phyloP scores from a whole-genome alignment of 495 filamentous ascomycete species.

The Bacidia gigantensis region DNA sequence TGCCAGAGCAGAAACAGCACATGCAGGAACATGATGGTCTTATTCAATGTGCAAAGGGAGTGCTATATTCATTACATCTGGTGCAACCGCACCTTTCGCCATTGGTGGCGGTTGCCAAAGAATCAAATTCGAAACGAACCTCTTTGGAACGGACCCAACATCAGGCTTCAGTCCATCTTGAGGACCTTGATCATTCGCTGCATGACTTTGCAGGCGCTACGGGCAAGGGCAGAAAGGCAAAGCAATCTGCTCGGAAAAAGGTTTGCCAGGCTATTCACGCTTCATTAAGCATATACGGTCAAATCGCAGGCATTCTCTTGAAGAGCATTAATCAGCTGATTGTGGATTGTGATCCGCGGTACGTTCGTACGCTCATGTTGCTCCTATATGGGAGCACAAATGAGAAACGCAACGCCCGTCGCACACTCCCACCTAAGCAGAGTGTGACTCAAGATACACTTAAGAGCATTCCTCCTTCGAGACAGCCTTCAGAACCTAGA shows the following conservation, averaged over 20 bases:
- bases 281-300: constrained; percentile 62
- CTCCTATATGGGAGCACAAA: constrained; percentile 68
- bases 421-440: constrained; percentile 19
- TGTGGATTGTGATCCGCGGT: constrained; percentile 59
- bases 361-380: constrained; percentile 67
- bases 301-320: constrained; percentile 56
- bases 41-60: constrained; percentile 69
- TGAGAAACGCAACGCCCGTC: constrained; percentile 51
- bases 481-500: constrained; percentile 18
- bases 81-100: constrained; percentile 63
- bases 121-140: constrained; percentile 51
- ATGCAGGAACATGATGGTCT: constrained; percentile 45
- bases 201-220: constrained; percentile 40
- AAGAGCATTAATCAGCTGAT: constrained; percentile 57
- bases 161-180: constrained; percentile 59
- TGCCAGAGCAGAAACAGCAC: constrained; percentile 67
- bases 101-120: constrained; percentile 55
- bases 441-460: background rate
- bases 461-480: constrained; percentile 13
- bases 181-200: constrained; percentile 60
- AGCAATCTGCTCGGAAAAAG: constrained; percentile 43
- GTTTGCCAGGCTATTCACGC: constrained; percentile 51
- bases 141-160: constrained; percentile 67
- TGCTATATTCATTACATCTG: constrained; percentile 73
- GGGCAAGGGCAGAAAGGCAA: constrained; percentile 9